These are phyloP conservation scores for Dendrobium catenatum DNA, from an alignment of 106 monocot species.

Conservation along the genomic window DNA sequence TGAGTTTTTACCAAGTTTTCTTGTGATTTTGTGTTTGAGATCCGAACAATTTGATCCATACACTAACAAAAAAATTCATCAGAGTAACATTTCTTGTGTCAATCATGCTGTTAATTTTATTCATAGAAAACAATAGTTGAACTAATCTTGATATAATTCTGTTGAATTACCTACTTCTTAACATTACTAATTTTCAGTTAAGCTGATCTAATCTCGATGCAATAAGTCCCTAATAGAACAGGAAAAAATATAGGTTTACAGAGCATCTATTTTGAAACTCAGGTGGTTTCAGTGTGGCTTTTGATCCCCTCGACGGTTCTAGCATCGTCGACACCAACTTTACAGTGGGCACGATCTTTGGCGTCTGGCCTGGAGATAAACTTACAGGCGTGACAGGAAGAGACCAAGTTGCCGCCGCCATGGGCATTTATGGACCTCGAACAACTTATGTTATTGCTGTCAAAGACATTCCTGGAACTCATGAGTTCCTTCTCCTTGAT, in stretches of 20 bases:
- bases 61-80: too few species aligned
- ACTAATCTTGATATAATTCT: neutral
- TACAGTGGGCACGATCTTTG: conserved; percentile 97
- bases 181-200: neutral
- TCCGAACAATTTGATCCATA: too few species aligned
- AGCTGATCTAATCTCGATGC: neutral
- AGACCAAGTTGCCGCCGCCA: conserved; percentile 90
- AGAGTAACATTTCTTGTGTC: neutral
- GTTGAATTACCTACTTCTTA: neutral
- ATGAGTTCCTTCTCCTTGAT: conserved; percentile 95
- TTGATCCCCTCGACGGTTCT: conserved; percentile 93
- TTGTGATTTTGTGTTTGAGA: too few species aligned
- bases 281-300: conserved; percentile 97
- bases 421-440: conserved; percentile 96
- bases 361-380: conserved; percentile 90
- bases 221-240: neutral
- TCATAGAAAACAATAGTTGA: neutral
- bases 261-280: neutral
- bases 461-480: conserved; percentile 83
- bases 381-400: conserved; percentile 57
- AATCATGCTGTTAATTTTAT: neutral
- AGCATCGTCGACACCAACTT: conserved; percentile 98
- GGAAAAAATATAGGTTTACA: neutral
- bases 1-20: too few species aligned
- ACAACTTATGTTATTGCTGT: conserved; percentile 86